Evolutionary conservation across 768 basidiomycete genomes (phyloP).

Genomic region (Hydnomerulius pinastri): DNA sequence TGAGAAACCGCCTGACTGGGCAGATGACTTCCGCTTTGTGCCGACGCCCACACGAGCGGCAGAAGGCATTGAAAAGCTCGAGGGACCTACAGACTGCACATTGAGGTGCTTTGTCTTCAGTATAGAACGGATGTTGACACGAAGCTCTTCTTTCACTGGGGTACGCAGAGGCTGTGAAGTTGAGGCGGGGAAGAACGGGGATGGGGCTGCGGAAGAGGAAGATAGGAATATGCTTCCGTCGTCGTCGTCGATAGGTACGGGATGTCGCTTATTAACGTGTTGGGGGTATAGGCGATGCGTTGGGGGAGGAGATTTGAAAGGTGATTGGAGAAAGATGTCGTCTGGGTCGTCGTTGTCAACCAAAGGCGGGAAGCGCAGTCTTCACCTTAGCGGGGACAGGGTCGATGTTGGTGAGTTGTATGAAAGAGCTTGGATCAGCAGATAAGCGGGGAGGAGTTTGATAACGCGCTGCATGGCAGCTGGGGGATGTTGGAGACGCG

Average conservation of each 20-base stretch:
- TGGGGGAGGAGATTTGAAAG: conserved; percentile 48
- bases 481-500: conserved; percentile 34
- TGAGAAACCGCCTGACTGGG: conserved; percentile 45
- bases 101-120: conserved; percentile 39
- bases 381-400: conserved; percentile 60
- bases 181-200: conserved; percentile 45
- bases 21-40: conserved; percentile 65
- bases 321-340: conserved; percentile 56
- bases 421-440: conserved; percentile 27
- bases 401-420: conserved; percentile 63
- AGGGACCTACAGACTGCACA: conserved; percentile 6
- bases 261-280: conserved; percentile 36
- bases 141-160: conserved; percentile 55
- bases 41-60: conserved; percentile 45
- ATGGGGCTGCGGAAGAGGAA: conserved; percentile 41
- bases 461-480: conserved; percentile 32
- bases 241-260: conserved; percentile 45
- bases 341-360: conserved; percentile 38
- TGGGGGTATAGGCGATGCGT: conserved; percentile 45
- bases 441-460: conserved; percentile 37
- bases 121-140: conserved; percentile 41
- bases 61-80: conserved; percentile 16
- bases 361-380: conserved; percentile 39
- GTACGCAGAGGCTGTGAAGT: conserved; percentile 57
- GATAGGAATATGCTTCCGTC: conserved; percentile 59